These are phyloP conservation scores for Xylariaceae sp. DNA, from an alignment of 2,329 filamentous ascomycete species.

Conservation along the genomic window DNA sequence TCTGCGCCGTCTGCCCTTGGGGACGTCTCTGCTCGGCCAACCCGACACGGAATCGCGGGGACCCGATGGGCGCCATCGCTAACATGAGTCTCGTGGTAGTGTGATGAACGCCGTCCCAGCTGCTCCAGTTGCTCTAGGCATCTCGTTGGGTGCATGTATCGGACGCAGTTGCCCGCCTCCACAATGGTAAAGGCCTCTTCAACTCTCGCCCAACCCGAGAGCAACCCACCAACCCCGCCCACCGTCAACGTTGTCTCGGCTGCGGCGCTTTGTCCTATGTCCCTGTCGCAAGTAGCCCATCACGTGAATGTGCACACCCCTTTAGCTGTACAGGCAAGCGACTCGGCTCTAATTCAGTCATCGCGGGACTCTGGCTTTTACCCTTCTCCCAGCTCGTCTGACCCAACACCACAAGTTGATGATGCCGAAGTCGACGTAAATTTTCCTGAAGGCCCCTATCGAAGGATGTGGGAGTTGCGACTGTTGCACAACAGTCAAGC, in stretches of 20 bases:
- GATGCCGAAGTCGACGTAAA: slow-evolving; percentile 27
- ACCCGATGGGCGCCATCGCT: not conserved
- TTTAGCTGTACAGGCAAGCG: slow-evolving; percentile 11
- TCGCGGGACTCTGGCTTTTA: slow-evolving; percentile 21
- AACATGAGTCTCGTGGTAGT: slow-evolving; percentile 20
- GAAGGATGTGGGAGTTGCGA: slow-evolving; percentile 36
- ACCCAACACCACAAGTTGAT: slow-evolving; percentile 19
- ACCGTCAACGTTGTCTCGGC: slow-evolving; percentile 4
- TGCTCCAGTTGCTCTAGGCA: slow-evolving; percentile 31
- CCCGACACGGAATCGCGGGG: not conserved
- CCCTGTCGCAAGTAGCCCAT: slow-evolving; percentile 8
- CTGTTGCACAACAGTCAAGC: slow-evolving; percentile 35
- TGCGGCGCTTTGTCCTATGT: not conserved
- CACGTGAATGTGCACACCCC: slow-evolving; percentile 2
- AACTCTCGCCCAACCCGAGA: slow-evolving; percentile 7
- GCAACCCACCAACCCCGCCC: slow-evolving; percentile 8
- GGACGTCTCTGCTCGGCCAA: not conserved
- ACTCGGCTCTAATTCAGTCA: slow-evolving; percentile 16
- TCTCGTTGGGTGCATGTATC: slow-evolving; percentile 31
- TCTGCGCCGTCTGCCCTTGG: not conserved
- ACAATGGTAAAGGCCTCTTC: slow-evolving; percentile 10
- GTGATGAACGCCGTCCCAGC: slow-evolving; percentile 30
- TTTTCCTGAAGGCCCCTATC: slow-evolving; percentile 33
- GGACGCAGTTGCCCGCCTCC: slow-evolving; percentile 14
- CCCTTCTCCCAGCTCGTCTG: slow-evolving; percentile 24